Percentiles rank a stretch among this genome's conserved stretches.
phyloP scores from a whole-genome alignment of 345 rosid species.

The Eucalyptus curtisii region DNA sequence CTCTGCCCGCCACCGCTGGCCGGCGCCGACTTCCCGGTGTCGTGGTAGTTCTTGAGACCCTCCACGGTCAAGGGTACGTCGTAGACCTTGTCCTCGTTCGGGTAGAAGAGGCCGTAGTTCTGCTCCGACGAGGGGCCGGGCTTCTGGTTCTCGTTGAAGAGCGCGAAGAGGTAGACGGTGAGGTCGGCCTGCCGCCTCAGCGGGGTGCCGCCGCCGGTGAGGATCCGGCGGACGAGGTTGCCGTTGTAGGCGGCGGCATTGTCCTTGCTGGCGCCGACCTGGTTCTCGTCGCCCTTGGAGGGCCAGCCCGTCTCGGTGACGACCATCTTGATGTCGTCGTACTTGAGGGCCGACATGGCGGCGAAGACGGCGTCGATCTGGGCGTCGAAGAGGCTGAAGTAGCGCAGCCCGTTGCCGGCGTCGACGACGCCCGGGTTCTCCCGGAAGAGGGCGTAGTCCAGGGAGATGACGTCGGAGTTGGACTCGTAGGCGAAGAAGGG shows the following conservation, averaged over 20 bases:
- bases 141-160: constrained; percentile 82
- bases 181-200: constrained; percentile 69
- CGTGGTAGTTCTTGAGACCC: constrained; percentile 40
- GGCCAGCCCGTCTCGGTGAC: constrained; percentile 99
- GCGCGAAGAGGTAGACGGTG: constrained; percentile 82
- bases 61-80: constrained; percentile 59
- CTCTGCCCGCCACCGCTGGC: not conserved
- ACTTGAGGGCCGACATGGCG: constrained; percentile 69
- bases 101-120: constrained; percentile 91
- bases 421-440: constrained; percentile 93
- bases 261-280: constrained; percentile 50
- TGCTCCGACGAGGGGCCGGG: constrained; percentile 79
- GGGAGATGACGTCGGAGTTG: constrained; percentile 81
- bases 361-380: constrained; percentile 97
- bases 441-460: constrained; percentile 78
- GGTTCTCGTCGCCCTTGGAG: constrained; percentile 69
- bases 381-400: constrained; percentile 87
- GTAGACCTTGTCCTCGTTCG: constrained; percentile 67
- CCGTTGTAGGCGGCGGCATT: constrained; percentile 93
- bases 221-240: constrained; percentile 63
- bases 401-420: constrained; percentile 65
- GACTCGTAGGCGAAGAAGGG: constrained; percentile 93
- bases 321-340: constrained; percentile 49
- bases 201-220: constrained; percentile 88
- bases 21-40: constrained; percentile 15